phyloP scores from a whole-genome alignment of 2,329 filamentous ascomycete species.

The Hymenoscyphus repandus region DNA sequence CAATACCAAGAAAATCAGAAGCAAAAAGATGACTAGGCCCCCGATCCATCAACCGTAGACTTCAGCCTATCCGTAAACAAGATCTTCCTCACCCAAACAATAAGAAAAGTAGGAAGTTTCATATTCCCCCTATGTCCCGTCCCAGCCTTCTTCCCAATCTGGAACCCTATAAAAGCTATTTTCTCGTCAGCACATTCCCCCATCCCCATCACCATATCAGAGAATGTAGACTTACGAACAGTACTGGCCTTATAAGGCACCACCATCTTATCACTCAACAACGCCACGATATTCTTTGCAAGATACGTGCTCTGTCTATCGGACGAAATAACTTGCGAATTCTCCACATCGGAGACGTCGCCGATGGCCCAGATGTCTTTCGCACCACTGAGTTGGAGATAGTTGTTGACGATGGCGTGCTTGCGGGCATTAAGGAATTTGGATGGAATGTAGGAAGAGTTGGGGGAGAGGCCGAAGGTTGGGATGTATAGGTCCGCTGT shows the following conservation, averaged over 20 bases:
- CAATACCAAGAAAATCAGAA: too few species aligned
- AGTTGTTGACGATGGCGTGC: conserved; percentile 46
- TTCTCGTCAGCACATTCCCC: neutral
- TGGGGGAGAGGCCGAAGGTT: conserved; percentile 50
- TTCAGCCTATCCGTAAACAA: conserved; percentile 5
- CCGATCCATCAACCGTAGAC: neutral
- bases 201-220: neutral
- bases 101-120: conserved; percentile 21
- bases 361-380: conserved; percentile 30
- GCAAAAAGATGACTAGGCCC: neutral
- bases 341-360: conserved; percentile 23
- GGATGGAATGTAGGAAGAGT: conserved; percentile 47
- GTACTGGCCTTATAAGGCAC: conserved; percentile 19
- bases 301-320: conserved; percentile 22
- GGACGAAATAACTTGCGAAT: conserved; percentile 18
- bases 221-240: conserved; percentile 11
- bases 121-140: conserved; percentile 25
- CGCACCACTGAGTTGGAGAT: conserved; percentile 40
- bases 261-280: conserved; percentile 13
- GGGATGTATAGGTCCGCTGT: conserved; percentile 51
- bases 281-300: conserved; percentile 22
- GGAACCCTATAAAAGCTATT: conserved; percentile 22
- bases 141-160: conserved; percentile 35
- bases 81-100: conserved; percentile 12
- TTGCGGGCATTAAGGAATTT: conserved; percentile 40